Evolutionary conservation across 176 grass and related monocot species (phyloP), one percentile per base, ranked within the genome.

Genomic region (Paspalum notatum): DNA sequence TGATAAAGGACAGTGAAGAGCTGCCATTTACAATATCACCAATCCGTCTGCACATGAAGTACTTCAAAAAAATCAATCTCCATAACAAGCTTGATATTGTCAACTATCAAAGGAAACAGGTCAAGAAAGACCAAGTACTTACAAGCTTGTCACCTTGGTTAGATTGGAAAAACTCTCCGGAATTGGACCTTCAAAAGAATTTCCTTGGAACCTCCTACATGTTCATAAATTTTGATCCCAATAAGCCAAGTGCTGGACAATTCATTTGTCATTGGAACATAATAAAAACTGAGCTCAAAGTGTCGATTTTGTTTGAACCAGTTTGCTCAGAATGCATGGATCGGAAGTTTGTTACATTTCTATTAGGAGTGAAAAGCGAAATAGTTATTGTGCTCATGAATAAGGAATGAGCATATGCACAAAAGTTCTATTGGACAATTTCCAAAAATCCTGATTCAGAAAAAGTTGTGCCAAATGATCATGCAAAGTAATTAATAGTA

Each of bases 171-270:
- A 20, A 68, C 81, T 80, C 62, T 55, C 58, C 13, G 87, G 87
- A 16, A 89, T 80, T 14, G 81, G 69, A 6, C 87, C 81, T 63
- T 89, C 43, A 46, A 89, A 89, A 62, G 68, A 80, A 63, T 89
- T 89, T 25, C 87, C 87, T 80, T 89, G 81, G 9, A 89, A 75
- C 12, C 72, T 42, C 52, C 72, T 75, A 43, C 37, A 56, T 71
- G 42, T 76, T 60, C 15, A 81, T 18, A 70, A 42, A 12, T 60
- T 85, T 51, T 43, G 14, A 10, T 17, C 14, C 12, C 27, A 60
- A 27, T 60, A 61, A 59, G 41, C 7, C 1, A 6, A 21, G 8
- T 27, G 14, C 22, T 46, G 0, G 25, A 46, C 46, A 6, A 4
- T 27, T 25, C 12, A 25, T 59, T 59, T 75, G 7, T 44, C 14